Base-by-base conservation (phyloP, 257 asterid species). In the Solanum gandarillasii region DNA sequence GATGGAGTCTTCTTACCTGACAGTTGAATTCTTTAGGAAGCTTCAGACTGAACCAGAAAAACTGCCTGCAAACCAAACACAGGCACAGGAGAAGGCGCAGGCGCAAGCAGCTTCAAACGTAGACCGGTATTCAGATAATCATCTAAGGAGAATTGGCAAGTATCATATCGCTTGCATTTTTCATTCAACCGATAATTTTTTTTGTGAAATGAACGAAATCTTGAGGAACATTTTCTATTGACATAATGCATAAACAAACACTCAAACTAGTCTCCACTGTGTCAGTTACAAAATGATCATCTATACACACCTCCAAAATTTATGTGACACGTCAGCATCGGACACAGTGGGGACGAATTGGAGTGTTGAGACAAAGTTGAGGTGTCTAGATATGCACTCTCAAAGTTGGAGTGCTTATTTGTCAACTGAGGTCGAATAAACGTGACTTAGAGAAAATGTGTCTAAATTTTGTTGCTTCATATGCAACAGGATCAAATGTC, bases 1-100 rank as follows among this genome's bases (percentile, higher is more conserved):
- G 90, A 97, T 97, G 99, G 99, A 97, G 92, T 97, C 99, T 74
- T 89, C 95, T 52, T 97, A 97, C 94, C 94, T 97, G 86, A 97
- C 99, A 48, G 99, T 97, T 43, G 99, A 97, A 72, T 97, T 96
- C 87, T 97, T 97, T 88, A 88, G 98, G 90, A 97, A 96, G 91
- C 93, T 97, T 86, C 98, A 96, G 48, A 85, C 93, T 65, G 99
- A 97, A 83, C 96, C 96, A 18, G 99, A 97, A 94, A 97, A 94
- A 89, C n/a, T 32, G 3, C 85, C 68, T 1, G 39, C 25, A 78
- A 86, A 46, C 60, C 92, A 43, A 62, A 3, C 94, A 0, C 20
- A 36, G 7, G 46, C 29, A 1, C 82, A 74, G 31, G 82, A 9
- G 4, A 2, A 74, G 13, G 46, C 29, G 3, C 82, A 35, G 5